Base-by-base conservation (phyloP, 169 alveolate genomes). In the Plasmodium knowlesi region DNA sequence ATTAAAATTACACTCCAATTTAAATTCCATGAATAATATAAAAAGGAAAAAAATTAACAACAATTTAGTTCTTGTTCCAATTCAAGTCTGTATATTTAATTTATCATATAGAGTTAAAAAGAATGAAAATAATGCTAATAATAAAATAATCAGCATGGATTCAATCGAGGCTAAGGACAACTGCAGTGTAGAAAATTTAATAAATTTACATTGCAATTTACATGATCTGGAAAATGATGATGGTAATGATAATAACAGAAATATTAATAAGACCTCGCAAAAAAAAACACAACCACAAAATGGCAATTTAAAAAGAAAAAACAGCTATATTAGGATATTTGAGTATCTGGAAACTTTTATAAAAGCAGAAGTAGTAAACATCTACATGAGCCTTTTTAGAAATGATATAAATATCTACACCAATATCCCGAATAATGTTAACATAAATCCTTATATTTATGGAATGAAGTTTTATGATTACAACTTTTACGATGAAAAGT, bases 391-490 rank as follows among this genome's bases (percentile, higher is more conserved):
- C 30, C 84, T 85, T 76, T 85, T 85, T 85, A 85, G 93, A 85
- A 85, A 85, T 85, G 93, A 85, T 19, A 85, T 85, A 73, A 85
- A 85, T 85, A 85, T 85, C 19, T 85, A 85, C 41, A 85, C 93
- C 22, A 85, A 85, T 74, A 85, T 85, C 81, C 93, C 93, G 22
- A 85, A 85, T 46, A 85, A 85, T 74, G 53, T 37, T 85, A 74
- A 85, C 54, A 85, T 85, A 73, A 85, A 85, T 85, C 93, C 93
- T 8, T 85, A 85, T 43, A 43, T 85, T 34, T 85, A 85, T 57
- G 86, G 93, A 85, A 85, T 85, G 93, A 85, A 73, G 14, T 85
- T 85, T 85, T 85, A 85, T 78, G 93, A 85, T 85, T 85, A 85
- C 93, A 85, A 85, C 46, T 85, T 85, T 85, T 85, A 85, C 71